Conservation (phyloP, 345 rosid genomes). For the Salix koriyanagi region DNA sequence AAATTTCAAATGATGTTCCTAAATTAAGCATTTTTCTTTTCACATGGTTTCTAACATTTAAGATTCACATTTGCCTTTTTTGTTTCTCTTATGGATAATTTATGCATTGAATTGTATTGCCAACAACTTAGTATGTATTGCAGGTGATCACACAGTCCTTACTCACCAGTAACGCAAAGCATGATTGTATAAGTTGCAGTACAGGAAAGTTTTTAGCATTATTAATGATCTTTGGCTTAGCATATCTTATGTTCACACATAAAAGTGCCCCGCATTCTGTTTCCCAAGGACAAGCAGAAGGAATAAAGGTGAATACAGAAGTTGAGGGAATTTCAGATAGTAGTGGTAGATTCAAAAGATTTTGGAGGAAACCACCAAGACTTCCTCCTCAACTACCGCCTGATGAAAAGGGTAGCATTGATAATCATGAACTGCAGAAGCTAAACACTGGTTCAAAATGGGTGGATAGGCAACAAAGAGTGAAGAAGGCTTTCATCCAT, state of each 20-base stretch:
- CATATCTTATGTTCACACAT: conserved; percentile 52
- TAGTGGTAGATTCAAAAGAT: conserved; percentile 41
- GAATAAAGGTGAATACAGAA: conserved; percentile 23
- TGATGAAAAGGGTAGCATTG: conserved; percentile 45
- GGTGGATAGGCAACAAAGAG: conserved; percentile 63
- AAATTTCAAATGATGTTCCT: neutral
- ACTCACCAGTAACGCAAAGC: conserved; percentile 46
- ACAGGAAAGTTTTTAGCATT: conserved; percentile 73
- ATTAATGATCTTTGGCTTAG: conserved; percentile 66
- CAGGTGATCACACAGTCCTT: conserved; percentile 75
- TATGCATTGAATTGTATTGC: neutral
- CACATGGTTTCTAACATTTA: neutral
- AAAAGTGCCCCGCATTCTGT: conserved; percentile 34
- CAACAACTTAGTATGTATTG: conserved; percentile 1
- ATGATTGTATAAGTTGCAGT: conserved; percentile 64
- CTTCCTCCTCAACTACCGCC: conserved; percentile 87
- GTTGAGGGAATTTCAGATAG: conserved; percentile 34
- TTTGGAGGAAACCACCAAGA: conserved; percentile 79
- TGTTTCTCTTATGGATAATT: neutral
- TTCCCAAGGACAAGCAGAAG: conserved; percentile 28
- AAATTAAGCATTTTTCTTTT: neutral
- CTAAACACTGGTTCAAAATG: conserved; percentile 43
- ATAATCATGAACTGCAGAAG: conserved; percentile 23
- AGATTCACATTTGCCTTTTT: neutral
- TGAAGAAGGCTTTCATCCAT: conserved; percentile 77